A percentile compares a stretch with the other conserved stretches of the same genome.
phyloP scores from a whole-genome alignment of 257 asterid genomes.

The Przewalskia tangutica region DNA sequence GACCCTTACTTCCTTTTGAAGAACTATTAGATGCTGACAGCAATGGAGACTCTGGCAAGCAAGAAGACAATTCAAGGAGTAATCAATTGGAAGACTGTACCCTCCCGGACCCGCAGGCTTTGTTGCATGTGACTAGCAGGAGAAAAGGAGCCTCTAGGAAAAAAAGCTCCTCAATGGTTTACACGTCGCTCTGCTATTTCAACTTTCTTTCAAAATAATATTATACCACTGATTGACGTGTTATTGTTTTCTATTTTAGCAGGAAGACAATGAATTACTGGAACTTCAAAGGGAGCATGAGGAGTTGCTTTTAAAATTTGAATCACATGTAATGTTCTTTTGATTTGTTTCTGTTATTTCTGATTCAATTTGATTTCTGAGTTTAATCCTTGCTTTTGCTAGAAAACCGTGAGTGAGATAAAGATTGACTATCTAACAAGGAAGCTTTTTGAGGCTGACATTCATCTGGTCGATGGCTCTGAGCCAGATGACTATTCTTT shows the following conservation, averaged over 20 bases:
- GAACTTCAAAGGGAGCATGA: slow-evolving; percentile 58
- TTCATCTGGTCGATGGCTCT: slow-evolving; percentile 22
- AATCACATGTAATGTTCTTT: slow-evolving; percentile 44
- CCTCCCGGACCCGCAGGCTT: slow-evolving; percentile 58
- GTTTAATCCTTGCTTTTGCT: slow-evolving; percentile 11
- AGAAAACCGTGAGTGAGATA: slow-evolving; percentile 56
- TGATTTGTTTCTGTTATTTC: slow-evolving; percentile 23
- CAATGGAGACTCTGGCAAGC: slow-evolving; percentile 19
- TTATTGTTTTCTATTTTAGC: slow-evolving; percentile 21
- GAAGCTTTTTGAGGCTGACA: slow-evolving; percentile 55
- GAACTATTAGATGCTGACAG: slow-evolving; percentile 49
- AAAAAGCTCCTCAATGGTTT: slow-evolving; percentile 62
- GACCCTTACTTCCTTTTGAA: slow-evolving; percentile 65
- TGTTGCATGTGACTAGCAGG: slow-evolving; percentile 83
- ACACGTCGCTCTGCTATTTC: slow-evolving; percentile 7
- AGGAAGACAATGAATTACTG: slow-evolving; percentile 45
- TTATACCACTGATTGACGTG: background rate
- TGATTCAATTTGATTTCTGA: slow-evolving; percentile 5
- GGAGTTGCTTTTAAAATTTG: slow-evolving; percentile 54
- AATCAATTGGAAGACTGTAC: slow-evolving; percentile 30
- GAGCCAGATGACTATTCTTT: slow-evolving; percentile 9
- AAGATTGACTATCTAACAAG: slow-evolving; percentile 52
- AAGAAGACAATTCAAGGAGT: slow-evolving; percentile 25
- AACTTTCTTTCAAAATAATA: background rate
- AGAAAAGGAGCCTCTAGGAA: slow-evolving; percentile 52